Conservation (phyloP, 2,329 filamentous ascomycete genomes). For the Chaetomium strumarium region DNA sequence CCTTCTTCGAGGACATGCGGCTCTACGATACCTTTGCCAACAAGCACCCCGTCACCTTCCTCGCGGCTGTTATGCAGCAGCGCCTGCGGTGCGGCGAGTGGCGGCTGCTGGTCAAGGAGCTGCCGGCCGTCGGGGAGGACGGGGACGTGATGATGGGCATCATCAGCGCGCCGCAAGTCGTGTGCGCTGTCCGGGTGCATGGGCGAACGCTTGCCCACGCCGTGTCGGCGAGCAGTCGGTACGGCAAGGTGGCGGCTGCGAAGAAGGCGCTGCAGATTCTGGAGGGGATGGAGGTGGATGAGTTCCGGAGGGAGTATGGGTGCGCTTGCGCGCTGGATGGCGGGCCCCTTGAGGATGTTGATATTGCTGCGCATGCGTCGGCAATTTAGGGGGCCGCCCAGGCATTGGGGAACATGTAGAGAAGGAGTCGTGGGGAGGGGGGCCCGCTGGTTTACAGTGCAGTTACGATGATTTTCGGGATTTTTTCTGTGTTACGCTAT, state of each 20-base stretch:
- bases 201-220: constrained; percentile 58
- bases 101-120: constrained; percentile 49
- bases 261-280: constrained; percentile 49
- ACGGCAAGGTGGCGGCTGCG: constrained; percentile 66
- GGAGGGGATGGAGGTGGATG: constrained; percentile 39
- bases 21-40: constrained; percentile 84
- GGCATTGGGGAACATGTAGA: no score
- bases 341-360: constrained; percentile 10
- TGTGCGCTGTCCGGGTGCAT: constrained; percentile 74
- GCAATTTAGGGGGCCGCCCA: constrained; percentile 12
- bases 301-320: constrained; percentile 54
- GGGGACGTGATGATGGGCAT: not conserved
- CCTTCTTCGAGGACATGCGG: constrained; percentile 79
- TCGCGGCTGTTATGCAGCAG: constrained; percentile 58
- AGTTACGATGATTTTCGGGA: no score
- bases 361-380: constrained; percentile 15
- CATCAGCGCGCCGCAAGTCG: constrained; percentile 42
- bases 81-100: constrained; percentile 59
- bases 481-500: no score
- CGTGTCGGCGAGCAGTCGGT: constrained; percentile 57
- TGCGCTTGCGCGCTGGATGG: constrained; percentile 53
- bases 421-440: no score
- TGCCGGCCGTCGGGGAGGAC: constrained; percentile 32
- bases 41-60: constrained; percentile 74
- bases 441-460: no score